These are phyloP conservation scores for Suillus ampliporus DNA, from an alignment of 768 basidiomycete species.

Conservation along the genomic window DNA sequence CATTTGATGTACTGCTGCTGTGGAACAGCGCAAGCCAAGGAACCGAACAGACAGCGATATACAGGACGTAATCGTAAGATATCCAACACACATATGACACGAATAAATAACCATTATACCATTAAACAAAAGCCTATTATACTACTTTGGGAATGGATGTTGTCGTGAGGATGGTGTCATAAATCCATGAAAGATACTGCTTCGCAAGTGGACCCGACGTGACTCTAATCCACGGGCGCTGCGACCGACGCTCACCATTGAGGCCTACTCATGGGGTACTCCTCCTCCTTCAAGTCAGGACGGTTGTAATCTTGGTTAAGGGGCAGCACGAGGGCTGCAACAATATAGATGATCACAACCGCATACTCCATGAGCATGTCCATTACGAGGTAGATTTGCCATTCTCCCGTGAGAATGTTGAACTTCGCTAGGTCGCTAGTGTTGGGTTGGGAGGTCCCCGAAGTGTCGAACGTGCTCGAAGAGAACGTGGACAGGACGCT, in stretches of 20 bases:
- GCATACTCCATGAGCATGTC: slow-evolving; percentile 61
- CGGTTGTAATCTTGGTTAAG: slow-evolving; percentile 23
- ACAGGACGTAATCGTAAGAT: too few species aligned
- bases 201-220: neutral
- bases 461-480: slow-evolving; percentile 45
- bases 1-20: too few species aligned
- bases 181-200: neutral
- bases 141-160: neutral
- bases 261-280: slow-evolving; percentile 39
- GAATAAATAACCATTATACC: too few species aligned
- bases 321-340: slow-evolving; percentile 27
- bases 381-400: slow-evolving; percentile 58
- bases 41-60: too few species aligned
- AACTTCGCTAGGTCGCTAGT: slow-evolving; percentile 48
- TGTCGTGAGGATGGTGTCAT: neutral
- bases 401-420: slow-evolving; percentile 57
- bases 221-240: neutral
- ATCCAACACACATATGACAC: too few species aligned
- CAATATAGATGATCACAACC: slow-evolving; percentile 46
- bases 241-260: neutral
- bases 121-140: too few species aligned
- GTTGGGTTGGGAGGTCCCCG: slow-evolving; percentile 12
- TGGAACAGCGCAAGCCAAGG: too few species aligned
- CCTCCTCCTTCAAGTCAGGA: slow-evolving; percentile 17
- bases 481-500: slow-evolving; percentile 59